Conservation (phyloP, 1,284 basidiomycete species). For the Hymenochaete sp. region DNA sequence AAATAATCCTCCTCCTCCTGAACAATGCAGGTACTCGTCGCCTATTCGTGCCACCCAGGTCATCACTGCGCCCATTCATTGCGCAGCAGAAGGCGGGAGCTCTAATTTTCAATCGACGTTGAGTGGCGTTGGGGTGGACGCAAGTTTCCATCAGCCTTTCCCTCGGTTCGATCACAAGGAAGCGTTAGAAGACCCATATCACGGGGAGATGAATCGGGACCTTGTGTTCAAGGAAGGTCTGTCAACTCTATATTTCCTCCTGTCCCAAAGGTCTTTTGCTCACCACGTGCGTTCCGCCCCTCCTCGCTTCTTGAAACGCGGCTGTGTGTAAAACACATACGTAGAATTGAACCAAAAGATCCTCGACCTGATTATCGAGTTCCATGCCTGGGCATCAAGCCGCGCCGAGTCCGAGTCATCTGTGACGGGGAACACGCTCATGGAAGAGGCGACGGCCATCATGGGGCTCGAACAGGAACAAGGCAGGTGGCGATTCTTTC, state of each 20-base stretch:
- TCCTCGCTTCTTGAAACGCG: too few relatives aligned
- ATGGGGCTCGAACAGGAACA: conserved; percentile 28
- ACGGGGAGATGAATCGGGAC: conserved; percentile 17
- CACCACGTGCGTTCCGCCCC: too few relatives aligned
- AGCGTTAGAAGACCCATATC: conserved; percentile 5
- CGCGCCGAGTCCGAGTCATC: conserved; percentile 13
- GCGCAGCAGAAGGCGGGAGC: too few relatives aligned
- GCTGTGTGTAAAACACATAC: not conserved
- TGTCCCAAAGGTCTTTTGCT: too few relatives aligned
- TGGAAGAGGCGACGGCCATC: conserved; percentile 22
- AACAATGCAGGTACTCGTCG: too few relatives aligned
- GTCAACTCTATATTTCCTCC: too few relatives aligned
- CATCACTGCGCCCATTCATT: too few relatives aligned
- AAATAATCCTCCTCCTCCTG: too few relatives aligned
- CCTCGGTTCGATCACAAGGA: conserved; percentile 7
- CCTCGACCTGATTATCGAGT: conserved; percentile 13
- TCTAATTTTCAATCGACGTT: too few relatives aligned
- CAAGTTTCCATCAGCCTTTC: conserved; percentile 10
- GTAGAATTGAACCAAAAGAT: conserved; percentile 16
- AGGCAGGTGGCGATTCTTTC: conserved; percentile 31
- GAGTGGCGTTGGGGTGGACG: conserved; percentile 1
- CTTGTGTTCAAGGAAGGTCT: conserved; percentile 28
- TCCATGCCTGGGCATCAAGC: conserved; percentile 16
- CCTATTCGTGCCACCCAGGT: not conserved
- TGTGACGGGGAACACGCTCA: conserved; percentile 19